Percentiles rank a stretch among this genome's conserved stretches.
These are phyloP conservation scores for Leccinum holopus DNA, from an alignment of 1,284 basidiomycete genomes.

Conservation along the genomic window DNA sequence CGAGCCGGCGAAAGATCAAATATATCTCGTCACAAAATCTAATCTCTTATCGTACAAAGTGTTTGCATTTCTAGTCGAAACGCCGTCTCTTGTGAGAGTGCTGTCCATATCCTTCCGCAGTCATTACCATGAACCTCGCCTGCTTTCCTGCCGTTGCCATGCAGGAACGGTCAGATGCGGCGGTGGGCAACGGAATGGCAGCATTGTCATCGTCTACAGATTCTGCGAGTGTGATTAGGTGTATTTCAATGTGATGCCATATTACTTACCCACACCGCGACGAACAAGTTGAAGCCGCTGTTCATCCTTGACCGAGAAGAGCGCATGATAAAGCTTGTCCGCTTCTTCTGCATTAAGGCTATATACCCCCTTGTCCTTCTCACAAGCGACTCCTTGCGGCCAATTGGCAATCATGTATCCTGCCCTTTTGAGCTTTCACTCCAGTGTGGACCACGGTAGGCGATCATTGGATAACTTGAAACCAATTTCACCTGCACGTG, in stretches of 20 bases:
- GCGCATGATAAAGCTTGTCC: conserved; percentile 1
- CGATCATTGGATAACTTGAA: conserved; percentile 1
- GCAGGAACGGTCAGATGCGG: background rate
- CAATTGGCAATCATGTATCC: conserved; percentile 10
- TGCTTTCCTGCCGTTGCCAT: background rate
- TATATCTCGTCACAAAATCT: too few relatives aligned
- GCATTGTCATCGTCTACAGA: background rate
- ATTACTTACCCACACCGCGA: background rate
- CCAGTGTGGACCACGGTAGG: conserved; percentile 14
- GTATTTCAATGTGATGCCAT: background rate
- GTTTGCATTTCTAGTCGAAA: too few relatives aligned
- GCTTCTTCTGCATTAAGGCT: background rate
- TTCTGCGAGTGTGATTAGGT: background rate
- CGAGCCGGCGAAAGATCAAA: too few relatives aligned
- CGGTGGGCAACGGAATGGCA: background rate
- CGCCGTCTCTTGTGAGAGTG: background rate
- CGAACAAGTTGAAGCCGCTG: background rate
- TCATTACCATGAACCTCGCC: background rate
- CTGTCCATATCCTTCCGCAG: background rate
- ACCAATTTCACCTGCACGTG: conserved; percentile 1
- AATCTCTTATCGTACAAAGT: too few relatives aligned
- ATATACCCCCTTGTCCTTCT: background rate
- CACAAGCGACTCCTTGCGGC: conserved; percentile 1
- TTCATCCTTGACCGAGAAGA: background rate
- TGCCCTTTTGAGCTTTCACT: background rate